Evolutionary conservation across 2,329 filamentous ascomycete species (phyloP).

Genomic region (Pseudogymnoascus sp.): DNA sequence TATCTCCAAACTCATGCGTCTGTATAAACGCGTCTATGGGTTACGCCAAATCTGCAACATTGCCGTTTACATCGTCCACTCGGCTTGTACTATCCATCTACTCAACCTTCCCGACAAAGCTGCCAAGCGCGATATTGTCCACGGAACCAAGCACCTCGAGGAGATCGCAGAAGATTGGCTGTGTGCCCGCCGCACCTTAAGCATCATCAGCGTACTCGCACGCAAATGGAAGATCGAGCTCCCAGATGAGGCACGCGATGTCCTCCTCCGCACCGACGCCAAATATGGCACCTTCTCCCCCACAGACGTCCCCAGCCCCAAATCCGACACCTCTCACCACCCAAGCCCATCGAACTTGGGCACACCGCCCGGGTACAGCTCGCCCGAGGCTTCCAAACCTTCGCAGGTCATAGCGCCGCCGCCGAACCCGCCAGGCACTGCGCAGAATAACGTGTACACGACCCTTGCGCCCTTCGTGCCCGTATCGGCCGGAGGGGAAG

Average conservation of each 20-base stretch:
- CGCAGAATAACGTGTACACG: conserved; percentile 9
- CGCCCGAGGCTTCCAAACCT: background rate
- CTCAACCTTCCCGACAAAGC: conserved; percentile 91
- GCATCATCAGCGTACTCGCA: conserved; percentile 75
- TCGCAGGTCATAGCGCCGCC: background rate
- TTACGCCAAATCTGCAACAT: conserved; percentile 93
- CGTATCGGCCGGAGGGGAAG: conserved; percentile 1
- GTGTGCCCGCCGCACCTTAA: conserved; percentile 75
- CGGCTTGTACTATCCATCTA: conserved; percentile 88
- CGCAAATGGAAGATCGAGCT: conserved; percentile 86
- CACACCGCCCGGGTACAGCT: background rate
- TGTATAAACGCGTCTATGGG: conserved; percentile 90
- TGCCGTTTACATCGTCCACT: conserved; percentile 90
- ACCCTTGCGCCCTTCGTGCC: conserved; percentile 6
- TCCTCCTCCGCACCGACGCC: conserved; percentile 69
- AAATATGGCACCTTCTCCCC: conserved; percentile 66
- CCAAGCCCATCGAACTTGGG: background rate
- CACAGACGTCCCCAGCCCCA: conserved; percentile 28
- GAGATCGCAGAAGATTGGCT: conserved; percentile 95
- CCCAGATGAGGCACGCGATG: conserved; percentile 70
- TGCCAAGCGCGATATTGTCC: conserved; percentile 78
- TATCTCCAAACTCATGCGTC: conserved; percentile 86
- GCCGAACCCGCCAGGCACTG: background rate
- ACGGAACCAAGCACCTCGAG: conserved; percentile 84
- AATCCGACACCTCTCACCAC: conserved; percentile 13